These are phyloP conservation scores for Flaveria trinervia DNA, from an alignment of 129 eudicot genomes.

Conservation along the genomic window DNA sequence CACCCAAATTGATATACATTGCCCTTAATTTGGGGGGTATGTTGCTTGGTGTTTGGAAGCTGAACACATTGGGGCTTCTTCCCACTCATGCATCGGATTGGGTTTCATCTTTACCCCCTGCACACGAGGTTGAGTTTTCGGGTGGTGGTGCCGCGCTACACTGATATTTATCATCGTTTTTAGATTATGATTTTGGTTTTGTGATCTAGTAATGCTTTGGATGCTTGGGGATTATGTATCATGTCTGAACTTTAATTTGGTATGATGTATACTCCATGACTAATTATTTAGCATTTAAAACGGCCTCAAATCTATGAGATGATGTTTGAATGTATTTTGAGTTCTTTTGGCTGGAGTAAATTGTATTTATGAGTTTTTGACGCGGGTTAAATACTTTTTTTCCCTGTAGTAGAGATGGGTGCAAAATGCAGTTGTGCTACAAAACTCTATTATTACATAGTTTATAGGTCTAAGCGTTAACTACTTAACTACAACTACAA, in stretches of 20 bases:
- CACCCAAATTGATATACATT: conserved; percentile 69
- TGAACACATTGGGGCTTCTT: conserved; percentile 88
- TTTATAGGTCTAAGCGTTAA: too few species aligned
- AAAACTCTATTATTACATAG: too few species aligned
- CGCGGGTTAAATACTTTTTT: too few species aligned
- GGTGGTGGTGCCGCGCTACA: conserved; percentile 62
- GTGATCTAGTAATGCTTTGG: background rate
- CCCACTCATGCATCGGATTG: conserved; percentile 96
- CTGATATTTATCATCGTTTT: conserved; percentile 6
- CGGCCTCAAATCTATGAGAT: conserved; percentile 6
- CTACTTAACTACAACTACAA: too few species aligned
- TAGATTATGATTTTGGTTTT: conserved; percentile 8
- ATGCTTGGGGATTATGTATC: conserved; percentile 3
- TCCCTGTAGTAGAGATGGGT: too few species aligned
- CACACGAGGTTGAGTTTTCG: conserved; percentile 83
- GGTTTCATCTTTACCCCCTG: conserved; percentile 96
- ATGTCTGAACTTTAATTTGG: background rate
- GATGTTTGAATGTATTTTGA: conserved; percentile 10
- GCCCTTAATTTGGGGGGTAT: conserved; percentile 79
- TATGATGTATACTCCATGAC: conserved; percentile 7
- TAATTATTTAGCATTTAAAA: conserved; percentile 20
- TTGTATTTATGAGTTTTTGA: too few species aligned
- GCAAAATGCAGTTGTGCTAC: too few species aligned
- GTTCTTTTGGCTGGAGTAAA: background rate
- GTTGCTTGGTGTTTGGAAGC: conserved; percentile 90